Conservation (phyloP, 2,329 filamentous ascomycete species). For the Venturia effusa region DNA sequence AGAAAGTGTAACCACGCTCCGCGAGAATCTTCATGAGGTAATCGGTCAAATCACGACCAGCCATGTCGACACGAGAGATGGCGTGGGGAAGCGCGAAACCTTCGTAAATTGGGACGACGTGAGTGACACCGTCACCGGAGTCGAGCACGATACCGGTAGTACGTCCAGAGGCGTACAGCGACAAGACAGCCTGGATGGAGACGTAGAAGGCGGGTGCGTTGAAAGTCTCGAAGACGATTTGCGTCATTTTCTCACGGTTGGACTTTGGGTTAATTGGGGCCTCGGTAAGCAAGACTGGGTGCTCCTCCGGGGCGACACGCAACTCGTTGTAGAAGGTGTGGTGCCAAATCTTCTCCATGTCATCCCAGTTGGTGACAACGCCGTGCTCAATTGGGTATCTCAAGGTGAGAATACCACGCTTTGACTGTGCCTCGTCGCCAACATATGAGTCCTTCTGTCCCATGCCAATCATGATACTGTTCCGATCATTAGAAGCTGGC, state of each 20-base stretch:
- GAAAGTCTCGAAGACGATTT: slow-evolving; percentile 99
- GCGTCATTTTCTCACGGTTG: slow-evolving; percentile 99
- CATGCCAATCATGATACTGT: slow-evolving; percentile 99
- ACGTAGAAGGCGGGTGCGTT: slow-evolving; percentile 99
- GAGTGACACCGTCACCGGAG: slow-evolving; percentile 99
- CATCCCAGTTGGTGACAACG: slow-evolving; percentile 99
- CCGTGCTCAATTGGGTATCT: slow-evolving; percentile 99
- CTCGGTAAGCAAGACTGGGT: slow-evolving; percentile 98
- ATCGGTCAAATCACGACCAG: slow-evolving; percentile 98
- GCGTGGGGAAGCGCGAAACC: slow-evolving; percentile 99
- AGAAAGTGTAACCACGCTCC: slow-evolving; percentile 99
- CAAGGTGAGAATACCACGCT: slow-evolving; percentile 99
- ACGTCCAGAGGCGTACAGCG: slow-evolving; percentile 99
- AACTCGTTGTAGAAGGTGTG: slow-evolving; percentile 99
- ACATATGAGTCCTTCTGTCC: slow-evolving; percentile 99
- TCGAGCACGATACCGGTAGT: slow-evolving; percentile 99
- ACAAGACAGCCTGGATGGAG: slow-evolving; percentile 98
- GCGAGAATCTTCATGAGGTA: slow-evolving; percentile 99
- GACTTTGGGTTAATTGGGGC: slow-evolving; percentile 99
- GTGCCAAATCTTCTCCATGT: slow-evolving; percentile 99
- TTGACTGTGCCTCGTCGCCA: slow-evolving; percentile 99
- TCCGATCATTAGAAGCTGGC: neutral
- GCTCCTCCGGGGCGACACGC: slow-evolving; percentile 99
- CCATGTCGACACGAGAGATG: slow-evolving; percentile 99
- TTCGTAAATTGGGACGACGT: slow-evolving; percentile 99